These are phyloP conservation scores for Globisporangium uncinulatum DNA, from an alignment of 352 stramenopile species.

Conservation along the genomic window DNA sequence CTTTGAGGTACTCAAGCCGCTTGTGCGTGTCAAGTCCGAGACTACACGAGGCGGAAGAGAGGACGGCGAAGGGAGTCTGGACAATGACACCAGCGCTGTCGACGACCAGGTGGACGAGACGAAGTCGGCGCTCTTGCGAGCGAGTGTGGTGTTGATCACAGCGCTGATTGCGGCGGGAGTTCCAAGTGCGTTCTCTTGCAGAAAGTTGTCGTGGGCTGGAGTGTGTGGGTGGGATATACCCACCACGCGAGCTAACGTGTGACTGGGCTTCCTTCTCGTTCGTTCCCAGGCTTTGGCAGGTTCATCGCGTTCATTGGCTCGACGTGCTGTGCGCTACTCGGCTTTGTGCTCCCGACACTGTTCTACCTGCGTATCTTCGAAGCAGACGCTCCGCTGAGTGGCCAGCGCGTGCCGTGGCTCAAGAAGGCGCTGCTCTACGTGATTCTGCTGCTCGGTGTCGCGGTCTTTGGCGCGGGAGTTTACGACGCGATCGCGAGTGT, in stretches of 20 bases:
- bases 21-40: constrained; percentile 17
- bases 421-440: constrained; percentile 25
- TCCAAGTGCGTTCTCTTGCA: constrained; percentile 34
- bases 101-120: constrained; percentile 10
- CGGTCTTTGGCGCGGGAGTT: constrained; percentile 30
- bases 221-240: not conserved
- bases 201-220: too few species aligned
- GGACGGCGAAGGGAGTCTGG: not conserved
- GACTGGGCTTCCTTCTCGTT: too few species aligned
- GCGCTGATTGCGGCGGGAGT: constrained; percentile 73
- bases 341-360: constrained; percentile 83
- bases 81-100: not conserved
- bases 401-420: constrained; percentile 14
- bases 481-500: constrained; percentile 24
- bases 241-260: too few species aligned
- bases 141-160: constrained; percentile 65
- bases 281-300: constrained; percentile 74
- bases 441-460: constrained; percentile 31
- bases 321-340: constrained; percentile 86
- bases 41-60: constrained; percentile 13
- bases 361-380: constrained; percentile 79
- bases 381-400: constrained; percentile 16
- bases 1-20: constrained; percentile 63
- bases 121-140: constrained; percentile 40
- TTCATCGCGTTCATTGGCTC: constrained; percentile 91